Evolutionary conservation across 2,329 filamentous ascomycete genomes (phyloP).

Genomic region (Paramyrothecium roridum): DNA sequence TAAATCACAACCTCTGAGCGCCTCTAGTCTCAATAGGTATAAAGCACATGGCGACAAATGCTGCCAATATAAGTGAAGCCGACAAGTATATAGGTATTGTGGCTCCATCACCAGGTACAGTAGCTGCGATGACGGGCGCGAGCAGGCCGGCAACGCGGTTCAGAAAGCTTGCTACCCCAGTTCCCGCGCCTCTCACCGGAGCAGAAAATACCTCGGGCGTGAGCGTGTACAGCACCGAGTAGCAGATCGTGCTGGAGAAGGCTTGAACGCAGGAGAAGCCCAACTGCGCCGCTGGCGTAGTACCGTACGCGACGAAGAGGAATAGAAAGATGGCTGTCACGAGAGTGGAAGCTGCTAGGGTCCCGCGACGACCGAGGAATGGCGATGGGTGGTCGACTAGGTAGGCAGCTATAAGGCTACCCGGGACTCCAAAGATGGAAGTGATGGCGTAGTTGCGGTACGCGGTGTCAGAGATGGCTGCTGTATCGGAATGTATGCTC

Average conservation of each 20-base stretch:
- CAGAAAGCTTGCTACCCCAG: constrained; percentile 68
- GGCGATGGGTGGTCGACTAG: constrained; percentile 65
- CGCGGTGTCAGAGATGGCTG: constrained; percentile 42
- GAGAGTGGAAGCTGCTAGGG: constrained; percentile 65
- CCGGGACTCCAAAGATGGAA: constrained; percentile 72
- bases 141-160: constrained; percentile 66
- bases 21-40: constrained; percentile 64
- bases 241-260: constrained; percentile 75
- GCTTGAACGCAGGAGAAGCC: constrained; percentile 66
- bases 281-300: constrained; percentile 55
- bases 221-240: constrained; percentile 73
- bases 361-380: constrained; percentile 66
- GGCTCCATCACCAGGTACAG: constrained; percentile 53
- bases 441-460: constrained; percentile 86
- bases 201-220: constrained; percentile 76
- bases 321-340: constrained; percentile 68
- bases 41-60: constrained; percentile 57
- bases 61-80: constrained; percentile 52
- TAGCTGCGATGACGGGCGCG: constrained; percentile 66
- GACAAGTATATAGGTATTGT: constrained; percentile 57
- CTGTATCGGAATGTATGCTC: constrained; percentile 24
- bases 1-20: constrained; percentile 47
- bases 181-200: constrained; percentile 67
- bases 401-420: constrained; percentile 70
- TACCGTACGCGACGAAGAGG: constrained; percentile 60